These are phyloP conservation scores for Echium plantagineum DNA, from an alignment of 257 asterid genomes.

Conservation along the genomic window DNA sequence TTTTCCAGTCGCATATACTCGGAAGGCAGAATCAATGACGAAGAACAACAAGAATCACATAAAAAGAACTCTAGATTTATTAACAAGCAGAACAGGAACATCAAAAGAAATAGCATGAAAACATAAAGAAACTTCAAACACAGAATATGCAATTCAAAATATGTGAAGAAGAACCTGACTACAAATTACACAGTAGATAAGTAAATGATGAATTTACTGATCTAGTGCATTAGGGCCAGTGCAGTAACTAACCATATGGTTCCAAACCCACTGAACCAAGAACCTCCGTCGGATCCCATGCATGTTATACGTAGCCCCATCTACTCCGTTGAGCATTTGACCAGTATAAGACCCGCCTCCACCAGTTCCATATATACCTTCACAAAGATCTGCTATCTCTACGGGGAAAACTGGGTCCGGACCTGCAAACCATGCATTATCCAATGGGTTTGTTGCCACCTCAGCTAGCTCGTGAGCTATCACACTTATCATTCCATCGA, in stretches of 20 bases:
- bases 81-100: too few species aligned
- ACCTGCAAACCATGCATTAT: slow-evolving; percentile 90
- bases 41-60: too few species aligned
- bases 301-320: slow-evolving; percentile 82
- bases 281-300: slow-evolving; percentile 67
- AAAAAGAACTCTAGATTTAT: too few species aligned
- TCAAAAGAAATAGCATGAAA: too few species aligned
- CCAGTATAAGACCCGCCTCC: slow-evolving; percentile 90
- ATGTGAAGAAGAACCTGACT: not conserved
- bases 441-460: slow-evolving; percentile 61
- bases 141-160: too few species aligned
- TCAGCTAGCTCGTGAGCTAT: slow-evolving; percentile 88
- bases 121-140: too few species aligned
- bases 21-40: too few species aligned
- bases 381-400: slow-evolving; percentile 83
- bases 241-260: slow-evolving; percentile 56
- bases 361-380: slow-evolving; percentile 83
- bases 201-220: slow-evolving; percentile 40
- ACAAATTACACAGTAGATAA: not conserved
- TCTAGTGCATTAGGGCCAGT: slow-evolving; percentile 93
- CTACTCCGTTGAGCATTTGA: slow-evolving; percentile 56
- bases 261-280: slow-evolving; percentile 96
- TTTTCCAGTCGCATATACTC: too few species aligned
- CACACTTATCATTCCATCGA: slow-evolving; percentile 84
- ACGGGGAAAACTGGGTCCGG: slow-evolving; percentile 66